These are phyloP conservation scores for Pelargonium nanum DNA, from an alignment of 345 rosid species.

Conservation along the genomic window DNA sequence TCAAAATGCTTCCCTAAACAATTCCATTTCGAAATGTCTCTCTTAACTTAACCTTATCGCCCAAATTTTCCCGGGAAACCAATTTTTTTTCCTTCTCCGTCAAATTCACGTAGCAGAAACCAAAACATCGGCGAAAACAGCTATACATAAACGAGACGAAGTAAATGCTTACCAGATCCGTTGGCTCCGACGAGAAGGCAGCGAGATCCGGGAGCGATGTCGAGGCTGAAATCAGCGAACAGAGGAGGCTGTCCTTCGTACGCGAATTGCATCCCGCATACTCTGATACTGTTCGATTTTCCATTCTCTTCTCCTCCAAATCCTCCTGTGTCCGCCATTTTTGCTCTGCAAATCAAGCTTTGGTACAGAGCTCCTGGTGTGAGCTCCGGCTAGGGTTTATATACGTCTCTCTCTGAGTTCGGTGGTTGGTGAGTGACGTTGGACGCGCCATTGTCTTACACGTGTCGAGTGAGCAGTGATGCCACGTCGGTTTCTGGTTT, in stretches of 20 bases:
- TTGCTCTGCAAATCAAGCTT: not conserved
- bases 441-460: not conserved
- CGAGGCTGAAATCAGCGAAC: constrained; percentile 59
- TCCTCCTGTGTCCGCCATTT: constrained; percentile 5
- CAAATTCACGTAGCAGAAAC: not conserved
- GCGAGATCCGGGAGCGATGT: constrained; percentile 63
- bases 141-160: not conserved
- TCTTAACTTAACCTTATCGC: not conserved
- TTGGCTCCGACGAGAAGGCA: constrained; percentile 92
- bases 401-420: not conserved
- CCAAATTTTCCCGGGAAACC: not conserved
- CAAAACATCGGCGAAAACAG: not conserved
- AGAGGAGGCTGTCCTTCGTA: constrained; percentile 56
- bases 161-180: constrained; percentile 57
- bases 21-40: too few relatives aligned
- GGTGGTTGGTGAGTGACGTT: not conserved
- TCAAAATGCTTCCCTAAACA: too few relatives aligned
- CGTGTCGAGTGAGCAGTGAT: not conserved
- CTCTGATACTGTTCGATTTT: constrained; percentile 34
- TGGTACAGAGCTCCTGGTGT: not conserved
- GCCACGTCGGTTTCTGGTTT: not conserved
- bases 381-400: too few relatives aligned
- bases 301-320: constrained; percentile 17
- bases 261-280: constrained; percentile 67
- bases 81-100: too few relatives aligned